Conservation (phyloP, 257 asterid species). For the Ballota nigra region DNA sequence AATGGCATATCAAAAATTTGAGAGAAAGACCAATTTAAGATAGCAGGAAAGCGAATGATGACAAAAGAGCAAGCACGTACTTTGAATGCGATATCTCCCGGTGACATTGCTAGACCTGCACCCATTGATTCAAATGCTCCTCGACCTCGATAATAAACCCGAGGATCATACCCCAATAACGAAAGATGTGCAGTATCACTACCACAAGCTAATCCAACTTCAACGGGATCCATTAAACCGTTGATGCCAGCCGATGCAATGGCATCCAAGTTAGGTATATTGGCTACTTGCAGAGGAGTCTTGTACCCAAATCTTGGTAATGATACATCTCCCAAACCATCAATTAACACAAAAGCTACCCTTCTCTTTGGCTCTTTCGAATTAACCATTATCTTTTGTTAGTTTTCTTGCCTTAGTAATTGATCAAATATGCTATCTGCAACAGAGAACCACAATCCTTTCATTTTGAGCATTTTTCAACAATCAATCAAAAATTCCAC, state of each 20-base stretch:
- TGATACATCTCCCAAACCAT: constrained; percentile 93
- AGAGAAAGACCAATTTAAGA: no score
- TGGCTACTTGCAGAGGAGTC: constrained; percentile 82
- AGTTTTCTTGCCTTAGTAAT: neutral
- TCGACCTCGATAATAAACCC: constrained; percentile 89
- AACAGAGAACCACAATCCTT: neutral
- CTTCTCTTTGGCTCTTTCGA: constrained; percentile 70
- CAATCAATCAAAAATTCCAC: neutral
- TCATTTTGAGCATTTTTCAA: neutral
- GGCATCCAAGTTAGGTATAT: constrained; percentile 69
- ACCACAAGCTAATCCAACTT: constrained; percentile 92
- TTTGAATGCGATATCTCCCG: constrained; percentile 95
- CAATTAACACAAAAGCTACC: constrained; percentile 85
- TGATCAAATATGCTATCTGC: constrained; percentile 14
- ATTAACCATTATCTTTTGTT: constrained; percentile 43
- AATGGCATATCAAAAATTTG: neutral
- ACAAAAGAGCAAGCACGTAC: constrained; percentile 36
- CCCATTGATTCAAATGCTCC: constrained; percentile 99
- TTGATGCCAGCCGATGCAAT: constrained; percentile 87
- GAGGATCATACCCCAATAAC: constrained; percentile 84
- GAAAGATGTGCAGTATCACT: constrained; percentile 99
- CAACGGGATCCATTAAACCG: constrained; percentile 98
- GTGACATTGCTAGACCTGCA: constrained; percentile 93
- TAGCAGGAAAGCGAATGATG: no score
- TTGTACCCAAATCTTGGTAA: constrained; percentile 70